These are phyloP conservation scores for Malus sieversii DNA, from an alignment of 306 rosid genomes.

Conservation along the genomic window DNA sequence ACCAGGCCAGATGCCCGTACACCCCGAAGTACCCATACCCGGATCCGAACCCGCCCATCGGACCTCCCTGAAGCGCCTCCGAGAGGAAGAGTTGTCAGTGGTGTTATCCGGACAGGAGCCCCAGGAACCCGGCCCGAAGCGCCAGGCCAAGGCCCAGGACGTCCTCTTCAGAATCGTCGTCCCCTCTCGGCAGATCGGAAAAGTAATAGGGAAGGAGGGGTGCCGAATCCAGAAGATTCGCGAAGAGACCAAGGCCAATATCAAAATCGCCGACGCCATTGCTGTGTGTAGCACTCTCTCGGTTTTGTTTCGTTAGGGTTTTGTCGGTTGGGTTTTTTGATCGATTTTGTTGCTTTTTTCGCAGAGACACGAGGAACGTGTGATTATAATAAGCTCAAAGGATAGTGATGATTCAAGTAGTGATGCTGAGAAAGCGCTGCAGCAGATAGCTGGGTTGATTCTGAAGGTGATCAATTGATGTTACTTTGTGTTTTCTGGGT, in stretches of 20 bases:
- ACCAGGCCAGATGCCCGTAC: conserved; percentile 51
- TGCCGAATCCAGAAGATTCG: conserved; percentile 85
- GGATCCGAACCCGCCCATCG: conserved; percentile 26
- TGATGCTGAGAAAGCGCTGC: conserved; percentile 85
- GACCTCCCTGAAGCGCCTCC: conserved; percentile 55
- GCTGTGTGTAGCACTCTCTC: conserved; percentile 34
- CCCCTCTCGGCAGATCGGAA: conserved; percentile 90
- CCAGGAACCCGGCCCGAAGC: conserved; percentile 48
- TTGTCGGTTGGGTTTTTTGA: not conserved
- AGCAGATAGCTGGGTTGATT: conserved; percentile 65
- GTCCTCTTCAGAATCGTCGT: conserved; percentile 75
- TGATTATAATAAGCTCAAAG: conserved; percentile 82
- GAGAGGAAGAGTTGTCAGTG: conserved; percentile 47
- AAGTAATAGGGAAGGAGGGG: conserved; percentile 91
- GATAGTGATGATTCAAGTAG: conserved; percentile 52
- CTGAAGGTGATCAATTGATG: conserved; percentile 45
- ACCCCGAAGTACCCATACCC: conserved; percentile 32
- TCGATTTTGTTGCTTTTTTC: not conserved
- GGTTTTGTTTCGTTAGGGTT: conserved; percentile 1
- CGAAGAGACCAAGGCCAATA: conserved; percentile 60
- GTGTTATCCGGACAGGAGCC: not conserved
- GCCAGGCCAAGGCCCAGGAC: conserved; percentile 55
- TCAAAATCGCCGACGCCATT: conserved; percentile 81
- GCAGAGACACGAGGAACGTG: conserved; percentile 94
- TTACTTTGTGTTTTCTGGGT: not conserved